Evolutionary conservation across 495 filamentous ascomycete species (phyloP), one percentile per base, ranked within the genome.

Genomic region (Darksidea phi): DNA sequence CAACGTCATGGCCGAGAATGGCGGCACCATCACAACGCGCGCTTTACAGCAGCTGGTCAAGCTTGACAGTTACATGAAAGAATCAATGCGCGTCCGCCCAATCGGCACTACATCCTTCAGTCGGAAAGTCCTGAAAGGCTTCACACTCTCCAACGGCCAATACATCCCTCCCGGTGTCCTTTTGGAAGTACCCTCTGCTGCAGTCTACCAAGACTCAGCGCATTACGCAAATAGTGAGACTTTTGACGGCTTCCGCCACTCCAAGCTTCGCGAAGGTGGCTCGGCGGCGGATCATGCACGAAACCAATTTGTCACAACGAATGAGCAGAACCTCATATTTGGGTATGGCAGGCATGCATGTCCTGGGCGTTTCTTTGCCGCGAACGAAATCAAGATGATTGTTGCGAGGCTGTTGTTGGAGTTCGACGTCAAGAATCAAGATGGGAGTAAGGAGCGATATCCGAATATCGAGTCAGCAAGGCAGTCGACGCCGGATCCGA

Each of bases 381-480:
- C 63, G 11, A 66, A 66, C 24, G 63, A 66, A 50, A 61, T 66
- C 18, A 66, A 66, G 49, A 66, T 66, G 63, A 66, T 66, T 25
- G 25, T 66, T 1, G 49, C 51, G 42, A 54, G 53, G 50, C 7
- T 46, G 6, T 17, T 66, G 10, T 24, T 61, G 34, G 47, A 61
- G 28, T 66, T 52, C 18, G 63, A 66, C 46, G 15, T 61, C 8
- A 51, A 53, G 57, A 66, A 66, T 37, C 26, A 21, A n/a, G 61
- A 55, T 53, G 63, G 57, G 21, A 24, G 10, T 3, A 61, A 6
- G 46, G 57, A 25, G 51, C 38, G 63, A 23, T 61, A 57, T 47
- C 13, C 21, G 41, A 61, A 57, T 26, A 32, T 51, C 1, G 46
- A 56, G 45, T 17, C 37, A 13, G 49, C 36, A 1, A 54, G 11